These are phyloP conservation scores for Platanthera zijinensis DNA, from an alignment of 106 monocot species.

Conservation along the genomic window DNA sequence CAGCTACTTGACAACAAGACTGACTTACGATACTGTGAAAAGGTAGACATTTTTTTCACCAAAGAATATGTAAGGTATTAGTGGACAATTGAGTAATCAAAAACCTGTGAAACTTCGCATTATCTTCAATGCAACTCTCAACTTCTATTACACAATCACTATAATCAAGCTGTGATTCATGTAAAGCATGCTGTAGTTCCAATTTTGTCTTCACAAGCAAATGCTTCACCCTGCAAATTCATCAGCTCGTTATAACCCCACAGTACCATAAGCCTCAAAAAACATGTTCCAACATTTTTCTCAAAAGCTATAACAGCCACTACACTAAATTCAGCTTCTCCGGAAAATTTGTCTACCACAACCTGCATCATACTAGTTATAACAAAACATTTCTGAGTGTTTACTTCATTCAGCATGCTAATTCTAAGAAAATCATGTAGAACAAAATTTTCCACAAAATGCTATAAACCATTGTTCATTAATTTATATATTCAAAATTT, in stretches of 20 bases:
- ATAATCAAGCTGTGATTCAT: conserved; percentile 25
- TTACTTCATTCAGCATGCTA: neutral
- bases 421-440: neutral
- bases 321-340: neutral
- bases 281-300: neutral
- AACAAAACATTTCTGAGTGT: neutral
- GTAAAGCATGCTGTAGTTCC: conserved; percentile 68
- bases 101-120: conserved; percentile 83
- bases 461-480: neutral
- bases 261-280: neutral
- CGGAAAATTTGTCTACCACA: neutral
- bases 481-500: neutral
- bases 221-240: conserved; percentile 62
- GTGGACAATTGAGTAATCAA: neutral
- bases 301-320: neutral
- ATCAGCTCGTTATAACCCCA: neutral
- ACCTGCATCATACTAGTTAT: neutral
- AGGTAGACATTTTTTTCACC: conserved; percentile 1
- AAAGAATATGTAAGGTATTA: neutral
- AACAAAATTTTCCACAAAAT: neutral
- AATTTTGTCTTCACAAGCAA: conserved; percentile 57
- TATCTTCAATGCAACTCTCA: conserved; percentile 65
- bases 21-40: conserved; percentile 42
- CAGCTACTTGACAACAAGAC: conserved; percentile 32
- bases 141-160: conserved; percentile 78